Evolutionary conservation across 768 basidiomycete genomes (phyloP).

Genomic region (Psilocybe cubensis): DNA sequence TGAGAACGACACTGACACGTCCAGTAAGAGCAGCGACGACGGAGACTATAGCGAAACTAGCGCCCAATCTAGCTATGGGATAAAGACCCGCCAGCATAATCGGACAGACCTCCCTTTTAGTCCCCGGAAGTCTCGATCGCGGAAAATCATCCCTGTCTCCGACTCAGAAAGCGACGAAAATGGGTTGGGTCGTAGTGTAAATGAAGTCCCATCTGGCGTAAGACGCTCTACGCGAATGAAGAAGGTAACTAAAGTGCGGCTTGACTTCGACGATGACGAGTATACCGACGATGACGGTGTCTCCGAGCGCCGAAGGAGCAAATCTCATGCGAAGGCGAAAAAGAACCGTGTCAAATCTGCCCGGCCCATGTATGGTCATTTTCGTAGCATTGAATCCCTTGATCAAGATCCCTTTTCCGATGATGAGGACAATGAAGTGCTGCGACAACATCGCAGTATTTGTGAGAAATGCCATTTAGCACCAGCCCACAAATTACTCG

Average conservation of each 20-base stretch:
- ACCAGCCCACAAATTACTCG: slow-evolving; percentile 61
- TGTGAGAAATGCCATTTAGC: slow-evolving; percentile 74
- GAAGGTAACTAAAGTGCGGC: slow-evolving; percentile 39
- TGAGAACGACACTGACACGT: slow-evolving; percentile 26
- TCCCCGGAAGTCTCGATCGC: slow-evolving; percentile 61
- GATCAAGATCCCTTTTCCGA: slow-evolving; percentile 56
- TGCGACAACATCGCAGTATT: slow-evolving; percentile 61
- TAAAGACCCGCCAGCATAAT: slow-evolving; percentile 16
- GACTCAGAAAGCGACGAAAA: slow-evolving; percentile 44
- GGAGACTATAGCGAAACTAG: slow-evolving; percentile 12
- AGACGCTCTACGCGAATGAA: slow-evolving; percentile 52
- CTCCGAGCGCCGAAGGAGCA: slow-evolving; percentile 1
- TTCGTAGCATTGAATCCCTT: slow-evolving; percentile 44
- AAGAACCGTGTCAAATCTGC: slow-evolving; percentile 23
- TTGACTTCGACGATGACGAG: slow-evolving; percentile 31
- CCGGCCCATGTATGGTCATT: slow-evolving; percentile 44
- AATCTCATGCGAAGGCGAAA: slow-evolving; percentile 21
- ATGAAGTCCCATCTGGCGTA: slow-evolving; percentile 20
- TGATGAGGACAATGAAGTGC: slow-evolving; percentile 50
- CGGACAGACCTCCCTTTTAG: slow-evolving; percentile 60
- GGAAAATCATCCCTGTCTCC: slow-evolving; percentile 29
- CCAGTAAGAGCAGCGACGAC: slow-evolving; percentile 23
- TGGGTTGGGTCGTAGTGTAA: slow-evolving; percentile 25
- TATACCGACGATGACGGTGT: slow-evolving; percentile 18
- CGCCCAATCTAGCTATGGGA: slow-evolving; percentile 14